These are phyloP conservation scores for Exophiala lecanii-corni DNA, from an alignment of 2,329 filamentous ascomycete genomes.

Conservation along the genomic window DNA sequence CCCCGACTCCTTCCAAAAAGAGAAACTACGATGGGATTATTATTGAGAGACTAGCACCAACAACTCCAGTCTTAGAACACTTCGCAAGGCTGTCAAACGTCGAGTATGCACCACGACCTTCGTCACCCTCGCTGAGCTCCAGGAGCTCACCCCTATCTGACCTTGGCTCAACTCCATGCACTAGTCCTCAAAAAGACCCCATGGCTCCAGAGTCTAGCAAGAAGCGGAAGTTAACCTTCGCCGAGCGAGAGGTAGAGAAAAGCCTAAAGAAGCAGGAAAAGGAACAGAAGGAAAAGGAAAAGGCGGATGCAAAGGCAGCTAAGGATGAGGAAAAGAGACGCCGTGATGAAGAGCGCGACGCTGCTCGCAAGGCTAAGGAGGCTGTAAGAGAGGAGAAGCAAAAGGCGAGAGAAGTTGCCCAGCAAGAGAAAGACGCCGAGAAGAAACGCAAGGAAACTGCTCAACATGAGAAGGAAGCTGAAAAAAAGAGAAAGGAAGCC, in stretches of 20 bases:
- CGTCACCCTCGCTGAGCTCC: conserved; percentile 12
- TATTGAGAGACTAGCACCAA: too few species aligned
- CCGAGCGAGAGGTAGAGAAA: conserved; percentile 24
- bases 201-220: conserved; percentile 18
- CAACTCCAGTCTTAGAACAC: too few species aligned
- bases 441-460: conserved; percentile 45
- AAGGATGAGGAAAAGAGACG: conserved; percentile 30
- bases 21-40: conserved; percentile 17
- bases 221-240: conserved; percentile 29
- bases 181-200: conserved; percentile 8
- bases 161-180: conserved; percentile 13
- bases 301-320: conserved; percentile 30
- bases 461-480: conserved; percentile 38
- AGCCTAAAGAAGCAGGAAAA: conserved; percentile 32
- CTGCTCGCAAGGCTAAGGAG: conserved; percentile 17
- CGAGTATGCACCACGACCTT: neutral
- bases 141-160: conserved; percentile 20
- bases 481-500: conserved; percentile 32
- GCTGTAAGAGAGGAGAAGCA: conserved; percentile 31
- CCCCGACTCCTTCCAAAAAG: conserved; percentile 14
- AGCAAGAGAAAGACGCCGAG: conserved; percentile 41
- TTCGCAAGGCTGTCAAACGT: too few species aligned
- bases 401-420: conserved; percentile 39
- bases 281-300: conserved; percentile 32
- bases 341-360: conserved; percentile 40